A percentile compares a stretch with the other conserved stretches of the same genome.
These are phyloP conservation scores for Boletales sp. DNA, from an alignment of 768 basidiomycete genomes.

Conservation along the genomic window DNA sequence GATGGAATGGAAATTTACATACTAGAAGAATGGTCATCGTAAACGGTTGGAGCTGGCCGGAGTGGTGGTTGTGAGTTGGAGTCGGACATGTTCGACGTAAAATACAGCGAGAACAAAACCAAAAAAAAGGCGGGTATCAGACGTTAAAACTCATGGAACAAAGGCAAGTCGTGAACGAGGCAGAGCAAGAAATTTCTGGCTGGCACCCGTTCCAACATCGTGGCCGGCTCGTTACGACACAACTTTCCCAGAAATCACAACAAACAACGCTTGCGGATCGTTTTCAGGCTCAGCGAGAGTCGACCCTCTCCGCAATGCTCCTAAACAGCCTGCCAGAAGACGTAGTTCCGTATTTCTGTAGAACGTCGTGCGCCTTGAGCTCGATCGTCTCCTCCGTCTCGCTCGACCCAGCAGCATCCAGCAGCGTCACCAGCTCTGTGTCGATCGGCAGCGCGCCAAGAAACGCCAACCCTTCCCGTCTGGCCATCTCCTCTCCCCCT, in stretches of 20 bases:
- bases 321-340: slow-evolving; percentile 67
- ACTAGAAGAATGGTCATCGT: slow-evolving; percentile 24
- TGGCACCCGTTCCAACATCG: slow-evolving; percentile 24
- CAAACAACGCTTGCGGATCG: slow-evolving; percentile 6
- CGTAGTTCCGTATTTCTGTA: slow-evolving; percentile 63
- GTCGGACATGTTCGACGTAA: slow-evolving; percentile 8
- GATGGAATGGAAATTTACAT: slow-evolving; percentile 13
- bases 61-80: slow-evolving; percentile 12
- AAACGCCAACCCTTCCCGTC: slow-evolving; percentile 67
- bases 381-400: slow-evolving; percentile 20
- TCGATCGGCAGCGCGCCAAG: slow-evolving; percentile 92
- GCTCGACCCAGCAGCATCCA: slow-evolving; percentile 61
- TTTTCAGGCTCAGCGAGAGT: not conserved
- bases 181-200: not conserved
- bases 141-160: slow-evolving; percentile 30
- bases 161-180: slow-evolving; percentile 26
- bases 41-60: slow-evolving; percentile 11
- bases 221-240: slow-evolving; percentile 26
- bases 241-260: slow-evolving; percentile 9
- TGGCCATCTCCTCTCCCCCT: slow-evolving; percentile 87
- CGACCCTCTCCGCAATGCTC: slow-evolving; percentile 47
- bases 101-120: slow-evolving; percentile 12
- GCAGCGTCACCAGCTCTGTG: slow-evolving; percentile 79
- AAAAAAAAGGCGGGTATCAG: slow-evolving; percentile 23
- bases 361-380: slow-evolving; percentile 44